Evolutionary conservation across 176 grass and related monocot genomes (phyloP).

Genomic region (Oryza coarctata): DNA sequence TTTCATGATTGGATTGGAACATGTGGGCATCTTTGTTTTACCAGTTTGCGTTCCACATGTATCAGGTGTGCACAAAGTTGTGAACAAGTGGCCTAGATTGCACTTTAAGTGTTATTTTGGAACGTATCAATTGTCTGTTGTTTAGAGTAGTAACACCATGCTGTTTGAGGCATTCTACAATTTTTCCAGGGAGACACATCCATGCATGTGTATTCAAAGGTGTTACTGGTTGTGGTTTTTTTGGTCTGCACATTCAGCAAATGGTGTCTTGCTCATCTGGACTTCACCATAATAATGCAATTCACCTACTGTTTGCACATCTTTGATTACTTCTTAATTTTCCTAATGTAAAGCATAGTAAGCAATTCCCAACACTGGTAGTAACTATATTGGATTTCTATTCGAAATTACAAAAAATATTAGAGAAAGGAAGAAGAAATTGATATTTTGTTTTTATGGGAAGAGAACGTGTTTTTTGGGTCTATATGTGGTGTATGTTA

Average conservation of each 20-base stretch:
- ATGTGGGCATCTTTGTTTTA: not conserved
- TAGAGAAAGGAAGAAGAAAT: not conserved
- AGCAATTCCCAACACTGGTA: not conserved
- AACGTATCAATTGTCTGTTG: not conserved
- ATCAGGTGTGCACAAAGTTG: not conserved
- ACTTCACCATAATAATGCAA: not conserved
- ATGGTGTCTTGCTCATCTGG: not conserved
- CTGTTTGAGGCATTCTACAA: not conserved
- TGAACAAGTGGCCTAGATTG: not conserved
- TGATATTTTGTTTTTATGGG: not conserved
- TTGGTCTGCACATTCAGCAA: not conserved
- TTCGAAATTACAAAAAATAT: slow-evolving; percentile 17
- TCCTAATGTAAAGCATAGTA: not conserved
- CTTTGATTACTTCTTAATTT: slow-evolving; percentile 6
- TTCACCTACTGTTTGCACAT: not conserved
- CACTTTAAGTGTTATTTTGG: not conserved
- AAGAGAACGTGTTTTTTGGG: not conserved
- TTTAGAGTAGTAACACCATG: not conserved
- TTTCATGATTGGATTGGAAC: not conserved
- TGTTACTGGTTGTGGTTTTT: not conserved
- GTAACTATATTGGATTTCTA: slow-evolving; percentile 5
- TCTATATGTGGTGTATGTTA: not conserved
- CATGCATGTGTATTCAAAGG: not conserved
- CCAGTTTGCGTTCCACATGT: not conserved
- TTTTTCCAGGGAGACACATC: not conserved